Evolutionary conservation across 345 rosid species (phyloP).

Genomic region (Lumnitzera racemosa): DNA sequence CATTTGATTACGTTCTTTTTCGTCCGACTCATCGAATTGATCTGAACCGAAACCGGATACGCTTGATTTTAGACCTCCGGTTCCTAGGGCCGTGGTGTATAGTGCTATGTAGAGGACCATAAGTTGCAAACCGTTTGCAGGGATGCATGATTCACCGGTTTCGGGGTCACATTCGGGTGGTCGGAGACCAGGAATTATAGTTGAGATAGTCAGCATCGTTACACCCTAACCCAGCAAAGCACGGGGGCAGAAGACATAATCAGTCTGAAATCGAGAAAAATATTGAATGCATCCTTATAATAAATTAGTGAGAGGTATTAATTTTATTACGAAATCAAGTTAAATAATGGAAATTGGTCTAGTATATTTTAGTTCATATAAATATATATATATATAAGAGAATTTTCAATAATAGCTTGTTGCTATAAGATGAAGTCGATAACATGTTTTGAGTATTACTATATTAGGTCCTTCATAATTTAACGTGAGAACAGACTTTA

Average conservation of each 20-base stretch:
- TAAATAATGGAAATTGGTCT: too few relatives aligned
- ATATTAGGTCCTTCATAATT: too few relatives aligned
- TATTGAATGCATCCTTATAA: too few relatives aligned
- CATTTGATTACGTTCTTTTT: slow-evolving; percentile 50
- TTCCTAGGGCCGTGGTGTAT: slow-evolving; percentile 53
- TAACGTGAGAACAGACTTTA: too few relatives aligned
- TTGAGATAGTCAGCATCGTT: slow-evolving; percentile 58
- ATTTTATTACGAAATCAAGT: too few relatives aligned
- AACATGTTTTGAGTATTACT: too few relatives aligned
- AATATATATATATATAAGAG: too few relatives aligned
- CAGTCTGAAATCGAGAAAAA: too few relatives aligned
- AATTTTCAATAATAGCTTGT: too few relatives aligned
- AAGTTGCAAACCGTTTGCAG: slow-evolving; percentile 60
- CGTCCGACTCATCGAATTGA: slow-evolving; percentile 59
- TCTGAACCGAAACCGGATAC: slow-evolving; percentile 62
- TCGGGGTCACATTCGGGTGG: slow-evolving; percentile 58
- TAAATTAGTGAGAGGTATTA: too few relatives aligned
- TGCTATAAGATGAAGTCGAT: too few relatives aligned
- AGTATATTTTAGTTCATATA: too few relatives aligned
- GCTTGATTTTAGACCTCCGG: slow-evolving; percentile 76
- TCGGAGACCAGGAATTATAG: slow-evolving; percentile 62
- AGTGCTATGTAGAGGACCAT: slow-evolving; percentile 60
- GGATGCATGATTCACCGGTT: slow-evolving; percentile 35
- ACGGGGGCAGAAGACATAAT: background rate
- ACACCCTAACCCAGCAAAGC: slow-evolving; percentile 46